Base-by-base conservation (phyloP, 2,329 filamentous ascomycete genomes). In the Arthrobotrys iridis region DNA sequence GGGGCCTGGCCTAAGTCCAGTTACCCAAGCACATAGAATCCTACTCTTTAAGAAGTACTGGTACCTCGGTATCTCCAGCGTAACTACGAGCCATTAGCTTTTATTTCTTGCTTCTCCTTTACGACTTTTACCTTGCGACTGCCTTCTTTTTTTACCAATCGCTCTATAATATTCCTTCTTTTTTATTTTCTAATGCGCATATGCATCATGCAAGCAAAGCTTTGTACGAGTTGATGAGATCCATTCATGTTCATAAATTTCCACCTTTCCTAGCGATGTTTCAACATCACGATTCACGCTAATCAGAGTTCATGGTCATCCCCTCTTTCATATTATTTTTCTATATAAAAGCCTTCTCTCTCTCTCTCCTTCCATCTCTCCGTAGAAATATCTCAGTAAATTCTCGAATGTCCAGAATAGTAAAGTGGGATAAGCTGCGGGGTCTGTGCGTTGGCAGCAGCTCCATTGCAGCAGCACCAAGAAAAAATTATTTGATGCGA, bases 171-270 rank as follows among this genome's bases (percentile, higher is more conserved):
- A 55, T 43, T 45, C 37, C 6, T 48, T 55, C 48, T 5, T 35
- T 30, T 40, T 33, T 52, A 62, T 37, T 68, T n/a, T 64, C 57
- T 74, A 74, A 74, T 74, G 59, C 59, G 46, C 45, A 55, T 55
- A 55, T 24, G 57, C 70, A 74, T 64, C 62, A 75, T 75, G 71
- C 71, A 64, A 66, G 63, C 63, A 68, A 63, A 75, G 71, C 71
- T 75, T 75, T 75, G 71, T 75, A 75, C 71, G 71, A 75, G 63
- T 63, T 75, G 63, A 75, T 65, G 71, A 68, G 70, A 67, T 74
- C 52, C 48, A 67, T 75, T 75, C 71, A 75, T 75, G 71, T 75
- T 66, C 48, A 75, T 75, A 75, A 68, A 30, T 75, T 75, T 59
- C 24, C 24, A 55, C 55, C 45, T 41, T 65, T 57, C 20, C 45